These are phyloP conservation scores for Haematococcus lacustris DNA, from an alignment of 139 green algal genomes.

Conservation along the genomic window DNA sequence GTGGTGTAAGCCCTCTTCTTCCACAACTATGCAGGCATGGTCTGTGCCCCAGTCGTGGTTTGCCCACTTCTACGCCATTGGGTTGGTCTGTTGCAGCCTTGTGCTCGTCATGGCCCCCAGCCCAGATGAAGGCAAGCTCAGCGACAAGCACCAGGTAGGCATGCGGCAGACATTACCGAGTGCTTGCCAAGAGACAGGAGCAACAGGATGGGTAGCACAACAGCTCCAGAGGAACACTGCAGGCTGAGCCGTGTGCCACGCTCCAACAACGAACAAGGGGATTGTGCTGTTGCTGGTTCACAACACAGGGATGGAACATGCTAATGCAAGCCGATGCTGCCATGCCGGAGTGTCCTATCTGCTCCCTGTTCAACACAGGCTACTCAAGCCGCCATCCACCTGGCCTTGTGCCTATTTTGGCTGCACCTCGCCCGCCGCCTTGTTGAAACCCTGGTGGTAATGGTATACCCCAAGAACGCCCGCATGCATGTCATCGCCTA, in stretches of 20 bases:
- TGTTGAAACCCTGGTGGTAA: conserved; percentile 43
- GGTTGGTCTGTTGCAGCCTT: conserved; percentile 29
- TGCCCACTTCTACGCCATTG: conserved; percentile 67
- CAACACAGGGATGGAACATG: not conserved
- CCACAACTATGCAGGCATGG: conserved; percentile 25
- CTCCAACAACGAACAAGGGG: not conserved
- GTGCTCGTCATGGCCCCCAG: conserved; percentile 47
- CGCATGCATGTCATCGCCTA: conserved; percentile 79
- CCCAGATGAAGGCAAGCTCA: not conserved
- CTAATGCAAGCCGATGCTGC: not conserved
- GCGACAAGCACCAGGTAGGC: not conserved
- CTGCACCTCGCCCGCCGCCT: conserved; percentile 54
- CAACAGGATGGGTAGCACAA: not conserved
- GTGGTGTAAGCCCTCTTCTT: no score
- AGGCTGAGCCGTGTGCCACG: not conserved
- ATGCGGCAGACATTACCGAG: not conserved
- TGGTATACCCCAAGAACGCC: conserved; percentile 39
- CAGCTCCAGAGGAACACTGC: not conserved
- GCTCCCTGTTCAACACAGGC: not conserved
- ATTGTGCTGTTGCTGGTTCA: not conserved
- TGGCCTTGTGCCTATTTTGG: conserved; percentile 40
- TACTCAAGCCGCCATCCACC: conserved; percentile 7
- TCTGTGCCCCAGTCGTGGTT: conserved; percentile 69
- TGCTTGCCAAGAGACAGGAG: not conserved
- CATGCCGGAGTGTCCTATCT: not conserved